Evolutionary conservation across 257 asterid species (phyloP).

Genomic region (Lycium ferocissimum): DNA sequence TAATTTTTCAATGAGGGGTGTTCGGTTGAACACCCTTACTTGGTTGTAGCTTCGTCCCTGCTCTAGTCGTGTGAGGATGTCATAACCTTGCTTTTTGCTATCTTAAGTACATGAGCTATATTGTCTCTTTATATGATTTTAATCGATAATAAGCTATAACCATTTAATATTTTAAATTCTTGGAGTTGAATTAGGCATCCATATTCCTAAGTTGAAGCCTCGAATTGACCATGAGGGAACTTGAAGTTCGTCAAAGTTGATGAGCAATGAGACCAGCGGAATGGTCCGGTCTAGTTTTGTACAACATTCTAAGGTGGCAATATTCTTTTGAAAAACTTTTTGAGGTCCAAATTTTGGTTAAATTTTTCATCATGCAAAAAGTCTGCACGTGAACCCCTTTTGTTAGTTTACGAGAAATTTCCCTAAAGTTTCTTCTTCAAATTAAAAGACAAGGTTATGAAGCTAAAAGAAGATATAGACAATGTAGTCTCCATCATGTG

Average conservation of each 20-base stretch:
- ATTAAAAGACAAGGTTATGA: not conserved
- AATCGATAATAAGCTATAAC: not conserved
- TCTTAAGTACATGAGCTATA: too few relatives aligned
- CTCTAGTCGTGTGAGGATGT: not conserved
- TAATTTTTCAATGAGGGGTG: too few relatives aligned
- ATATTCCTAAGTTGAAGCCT: not conserved
- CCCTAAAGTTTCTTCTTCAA: not conserved
- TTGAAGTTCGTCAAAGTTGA: not conserved
- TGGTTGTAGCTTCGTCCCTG: too few relatives aligned
- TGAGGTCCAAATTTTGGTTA: not conserved
- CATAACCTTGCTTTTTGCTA: not conserved
- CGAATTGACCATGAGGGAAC: not conserved
- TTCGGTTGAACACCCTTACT: too few relatives aligned
- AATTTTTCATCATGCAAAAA: not conserved
- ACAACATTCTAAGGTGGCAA: not conserved
- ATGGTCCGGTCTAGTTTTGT: not conserved
- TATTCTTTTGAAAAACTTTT: not conserved
- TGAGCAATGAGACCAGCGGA: not conserved
- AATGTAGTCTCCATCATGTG: not conserved
- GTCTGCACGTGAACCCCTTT: not conserved
- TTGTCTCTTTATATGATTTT: not conserved
- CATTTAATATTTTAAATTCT: not conserved
- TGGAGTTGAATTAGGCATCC: not conserved
- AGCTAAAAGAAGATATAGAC: not conserved
- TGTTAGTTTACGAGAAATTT: slow-evolving; percentile 12